Evolutionary conservation across 441 rosid genomes (phyloP).

Genomic region (Sinapis alba): DNA sequence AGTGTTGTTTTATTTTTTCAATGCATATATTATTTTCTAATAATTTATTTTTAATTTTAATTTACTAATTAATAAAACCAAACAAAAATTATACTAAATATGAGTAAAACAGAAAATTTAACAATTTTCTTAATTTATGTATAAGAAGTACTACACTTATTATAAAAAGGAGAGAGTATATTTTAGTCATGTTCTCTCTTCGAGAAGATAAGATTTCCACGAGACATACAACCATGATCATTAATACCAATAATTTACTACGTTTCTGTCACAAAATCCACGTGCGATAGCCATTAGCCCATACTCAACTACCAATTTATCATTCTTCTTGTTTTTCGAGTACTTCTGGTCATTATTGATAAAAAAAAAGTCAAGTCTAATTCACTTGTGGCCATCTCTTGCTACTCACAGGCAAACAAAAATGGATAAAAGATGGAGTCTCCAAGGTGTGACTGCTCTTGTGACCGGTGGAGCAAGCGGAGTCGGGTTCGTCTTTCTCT

Average conservation of each 20-base stretch:
- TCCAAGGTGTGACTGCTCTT: not conserved
- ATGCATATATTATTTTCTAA: no score
- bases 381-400: not conserved
- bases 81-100: no score
- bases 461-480: slow-evolving; percentile 9
- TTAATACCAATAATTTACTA: not conserved
- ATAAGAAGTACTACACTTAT: no score
- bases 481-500: slow-evolving; percentile 14
- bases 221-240: not conserved
- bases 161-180: no score
- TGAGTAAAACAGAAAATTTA: no score
- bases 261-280: not conserved
- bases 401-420: not conserved
- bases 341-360: not conserved
- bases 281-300: not conserved
- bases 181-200: no score
- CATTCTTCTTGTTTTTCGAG: not conserved
- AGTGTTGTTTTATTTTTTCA: no score
- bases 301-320: not conserved
- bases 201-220: not conserved
- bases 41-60: no score
- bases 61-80: no score
- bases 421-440: not conserved
- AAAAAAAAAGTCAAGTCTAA: not conserved
- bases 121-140: no score